Evolutionary conservation across 176 grass and related monocot genomes (phyloP), one percentile per base, ranked within the genome.

Genomic region (Raddia distichophylla): DNA sequence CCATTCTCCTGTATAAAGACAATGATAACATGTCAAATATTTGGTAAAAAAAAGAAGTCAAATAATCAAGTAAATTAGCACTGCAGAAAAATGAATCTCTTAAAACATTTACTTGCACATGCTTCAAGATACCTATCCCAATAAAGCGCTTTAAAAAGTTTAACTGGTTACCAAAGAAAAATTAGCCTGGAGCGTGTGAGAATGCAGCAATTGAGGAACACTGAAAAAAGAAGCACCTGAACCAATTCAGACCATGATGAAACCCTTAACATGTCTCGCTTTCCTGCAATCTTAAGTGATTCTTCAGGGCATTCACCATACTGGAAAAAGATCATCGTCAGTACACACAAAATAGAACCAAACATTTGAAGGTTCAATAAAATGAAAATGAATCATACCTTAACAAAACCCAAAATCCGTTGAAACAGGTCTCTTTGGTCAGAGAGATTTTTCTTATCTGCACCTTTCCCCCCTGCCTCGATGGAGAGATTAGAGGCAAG

Each of bases 381-480:
- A 55, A 56, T 6, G 57, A 57, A 44, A 10, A 74, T 49, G 17
- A 82, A 81, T 52, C 49, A 49, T 32, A 99, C 96, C 96, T 99
- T 87, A 14, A 93, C 60, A 85, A 88, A 99, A 86, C 95, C 93
- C 71, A 84, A 88, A 64, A 99, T 93, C 35, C 77, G 82, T 55
- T 93, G 96, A 87, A 99, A 99, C 68, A 99, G 33, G 9, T 99
- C 96, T 50, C 89, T 75, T 76, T 99, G 96, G 63, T 99, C 92
- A 82, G 90, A 86, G 48, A 98, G 92, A 67, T 99, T 99, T 63
- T 99, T 99, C 82, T 99, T 99, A 74, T 99, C 96, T 77, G 96
- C 80, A 44, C 90, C 96, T 85, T 99, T 99, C 2, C 93, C 93
- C 32, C 96, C 93, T 17, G 96, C 96, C 60, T 99, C 96, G 22